Evolutionary conservation across 140 eudicot genomes (phyloP).

Genomic region (Anethum foeniculum): DNA sequence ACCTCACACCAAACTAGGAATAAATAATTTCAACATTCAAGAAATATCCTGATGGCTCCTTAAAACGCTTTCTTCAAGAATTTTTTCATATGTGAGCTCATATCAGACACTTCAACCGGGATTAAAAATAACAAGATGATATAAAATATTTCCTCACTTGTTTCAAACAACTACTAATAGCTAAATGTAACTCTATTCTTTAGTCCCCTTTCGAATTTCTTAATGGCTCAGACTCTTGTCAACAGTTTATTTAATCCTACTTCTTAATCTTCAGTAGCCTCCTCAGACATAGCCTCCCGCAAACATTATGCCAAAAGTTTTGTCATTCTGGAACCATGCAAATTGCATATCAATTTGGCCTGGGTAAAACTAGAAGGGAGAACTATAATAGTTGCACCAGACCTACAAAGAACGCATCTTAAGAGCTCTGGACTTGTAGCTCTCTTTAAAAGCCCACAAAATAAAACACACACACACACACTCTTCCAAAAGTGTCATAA

Average conservation of each 20-base stretch:
- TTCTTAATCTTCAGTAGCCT: neutral
- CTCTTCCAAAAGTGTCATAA: neutral
- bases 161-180: neutral
- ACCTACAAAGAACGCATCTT: neutral
- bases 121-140: neutral
- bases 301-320: neutral
- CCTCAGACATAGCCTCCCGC: neutral
- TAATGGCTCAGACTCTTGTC: neutral
- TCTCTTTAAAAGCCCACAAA: neutral
- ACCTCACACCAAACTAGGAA: neutral
- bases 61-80: neutral
- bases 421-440: neutral
- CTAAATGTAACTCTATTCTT: neutral
- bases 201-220: neutral
- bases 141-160: neutral
- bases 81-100: neutral
- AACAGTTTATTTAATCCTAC: neutral
- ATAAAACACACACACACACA: neutral
- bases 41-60: neutral
- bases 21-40: neutral
- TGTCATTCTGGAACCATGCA: neutral
- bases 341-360: neutral
- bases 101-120: neutral
- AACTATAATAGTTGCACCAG: neutral
- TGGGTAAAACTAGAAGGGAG: neutral